Conservation (phyloP, 73 alveolate species). For the Paramecium sexaurelia region DNA sequence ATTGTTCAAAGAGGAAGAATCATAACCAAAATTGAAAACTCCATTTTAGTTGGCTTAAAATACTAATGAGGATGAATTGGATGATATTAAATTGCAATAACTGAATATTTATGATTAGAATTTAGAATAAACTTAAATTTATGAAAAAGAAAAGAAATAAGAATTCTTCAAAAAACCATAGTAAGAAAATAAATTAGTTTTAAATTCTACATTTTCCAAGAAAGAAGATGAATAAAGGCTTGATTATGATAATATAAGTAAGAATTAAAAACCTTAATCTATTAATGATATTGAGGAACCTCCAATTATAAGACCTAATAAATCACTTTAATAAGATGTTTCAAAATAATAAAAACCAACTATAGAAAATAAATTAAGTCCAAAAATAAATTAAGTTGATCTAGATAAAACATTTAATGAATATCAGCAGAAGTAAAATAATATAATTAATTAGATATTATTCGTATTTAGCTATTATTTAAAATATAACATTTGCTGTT, state of each 20-base stretch:
- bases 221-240: not conserved
- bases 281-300: not conserved
- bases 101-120: not conserved
- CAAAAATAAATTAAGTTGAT: not conserved
- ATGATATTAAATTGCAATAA: not conserved
- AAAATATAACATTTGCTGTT: not conserved
- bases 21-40: not conserved
- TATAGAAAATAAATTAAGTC: not conserved
- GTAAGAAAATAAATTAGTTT: not conserved
- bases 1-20: not conserved
- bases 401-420: not conserved
- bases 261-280: not conserved
- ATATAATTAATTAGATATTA: not conserved
- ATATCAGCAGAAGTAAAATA: not conserved
- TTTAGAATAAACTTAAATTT: not conserved
- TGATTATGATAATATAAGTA: not conserved
- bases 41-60: not conserved
- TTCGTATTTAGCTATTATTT: not conserved
- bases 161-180: not conserved
- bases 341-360: not conserved
- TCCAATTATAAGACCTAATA: not conserved
- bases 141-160: not conserved
- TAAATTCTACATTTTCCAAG: not conserved
- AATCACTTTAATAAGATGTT: not conserved
- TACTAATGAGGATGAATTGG: not conserved